Evolutionary conservation across 768 basidiomycete genomes (phyloP).

Genomic region (Austroboletus eburneus): DNA sequence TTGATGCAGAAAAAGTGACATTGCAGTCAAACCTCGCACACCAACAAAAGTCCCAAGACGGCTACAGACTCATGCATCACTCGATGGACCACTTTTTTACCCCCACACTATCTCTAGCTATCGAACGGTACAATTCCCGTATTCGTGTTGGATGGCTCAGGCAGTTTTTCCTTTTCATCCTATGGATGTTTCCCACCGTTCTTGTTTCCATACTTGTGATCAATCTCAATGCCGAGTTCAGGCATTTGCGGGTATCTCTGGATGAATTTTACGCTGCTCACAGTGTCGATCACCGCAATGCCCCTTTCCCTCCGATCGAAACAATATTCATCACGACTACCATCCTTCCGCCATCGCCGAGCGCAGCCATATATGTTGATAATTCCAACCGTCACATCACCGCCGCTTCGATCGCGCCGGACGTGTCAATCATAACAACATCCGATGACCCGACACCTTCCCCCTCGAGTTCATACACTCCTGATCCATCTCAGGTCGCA

Average conservation of each 20-base stretch:
- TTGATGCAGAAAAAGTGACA: slow-evolving; percentile 42
- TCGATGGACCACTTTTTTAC: slow-evolving; percentile 55
- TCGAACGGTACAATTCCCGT: slow-evolving; percentile 5
- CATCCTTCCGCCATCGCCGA: slow-evolving; percentile 11
- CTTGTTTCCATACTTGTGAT: slow-evolving; percentile 17
- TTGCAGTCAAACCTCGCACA: slow-evolving; percentile 56
- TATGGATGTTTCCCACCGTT: slow-evolving; percentile 16
- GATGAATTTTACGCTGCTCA: slow-evolving; percentile 15
- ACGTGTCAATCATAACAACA: slow-evolving; percentile 9
- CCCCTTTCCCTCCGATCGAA: slow-evolving; percentile 9
- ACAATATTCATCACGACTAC: slow-evolving; percentile 32
- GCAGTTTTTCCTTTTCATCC: slow-evolving; percentile 10
- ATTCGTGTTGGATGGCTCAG: slow-evolving; percentile 10
- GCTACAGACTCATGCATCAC: slow-evolving; percentile 51
- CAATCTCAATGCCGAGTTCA: slow-evolving; percentile 27
- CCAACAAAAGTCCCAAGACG: slow-evolving; percentile 38
- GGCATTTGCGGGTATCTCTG: slow-evolving; percentile 21
- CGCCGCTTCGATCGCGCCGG: slow-evolving; percentile 3
- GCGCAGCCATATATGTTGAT: background rate
- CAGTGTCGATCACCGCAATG: slow-evolving; percentile 5
- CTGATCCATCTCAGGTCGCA: slow-evolving; percentile 13
- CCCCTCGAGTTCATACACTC: slow-evolving; percentile 1
- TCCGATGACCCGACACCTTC: slow-evolving; percentile 4
- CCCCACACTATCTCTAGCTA: slow-evolving; percentile 45
- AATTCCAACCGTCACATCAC: slow-evolving; percentile 3